Conservation (phyloP, 2,329 filamentous ascomycete genomes). For the Metarhizium sp. region DNA sequence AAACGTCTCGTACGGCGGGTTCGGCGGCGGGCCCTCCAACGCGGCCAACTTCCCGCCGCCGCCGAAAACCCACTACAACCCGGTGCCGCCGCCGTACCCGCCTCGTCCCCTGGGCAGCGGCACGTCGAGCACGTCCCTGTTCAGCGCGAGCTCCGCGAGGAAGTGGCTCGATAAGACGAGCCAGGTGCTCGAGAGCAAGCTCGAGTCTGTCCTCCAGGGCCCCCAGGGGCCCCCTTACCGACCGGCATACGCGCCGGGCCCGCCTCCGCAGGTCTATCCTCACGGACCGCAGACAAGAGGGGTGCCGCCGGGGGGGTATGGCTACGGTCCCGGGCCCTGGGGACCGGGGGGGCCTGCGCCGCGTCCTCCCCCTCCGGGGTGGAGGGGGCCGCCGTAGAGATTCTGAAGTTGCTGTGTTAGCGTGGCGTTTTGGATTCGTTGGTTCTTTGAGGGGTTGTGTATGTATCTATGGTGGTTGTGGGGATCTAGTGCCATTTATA, state of each 20-base stretch:
- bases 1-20: constrained; percentile 10
- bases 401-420: neutral
- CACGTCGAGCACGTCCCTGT: constrained; percentile 14
- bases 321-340: neutral
- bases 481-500: no score
- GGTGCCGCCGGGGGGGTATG: neutral
- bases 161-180: constrained; percentile 27
- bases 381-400: neutral
- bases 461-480: no score
- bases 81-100: constrained; percentile 9
- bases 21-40: constrained; percentile 12
- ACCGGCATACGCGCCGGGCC: constrained; percentile 5
- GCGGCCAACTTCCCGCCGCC: constrained; percentile 20
- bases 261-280: constrained; percentile 1
- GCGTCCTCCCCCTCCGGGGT: neutral
- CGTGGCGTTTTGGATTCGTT: neutral
- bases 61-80: constrained; percentile 21
- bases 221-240: constrained; percentile 6
- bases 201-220: constrained; percentile 20
- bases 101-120: constrained; percentile 11
- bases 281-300: neutral
- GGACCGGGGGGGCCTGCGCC: neutral
- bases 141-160: constrained; percentile 23
- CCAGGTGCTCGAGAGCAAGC: constrained; percentile 22
- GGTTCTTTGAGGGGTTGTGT: no score